Base-by-base conservation (phyloP, 2,329 filamentous ascomycete species). In the Tothia fuscella region DNA sequence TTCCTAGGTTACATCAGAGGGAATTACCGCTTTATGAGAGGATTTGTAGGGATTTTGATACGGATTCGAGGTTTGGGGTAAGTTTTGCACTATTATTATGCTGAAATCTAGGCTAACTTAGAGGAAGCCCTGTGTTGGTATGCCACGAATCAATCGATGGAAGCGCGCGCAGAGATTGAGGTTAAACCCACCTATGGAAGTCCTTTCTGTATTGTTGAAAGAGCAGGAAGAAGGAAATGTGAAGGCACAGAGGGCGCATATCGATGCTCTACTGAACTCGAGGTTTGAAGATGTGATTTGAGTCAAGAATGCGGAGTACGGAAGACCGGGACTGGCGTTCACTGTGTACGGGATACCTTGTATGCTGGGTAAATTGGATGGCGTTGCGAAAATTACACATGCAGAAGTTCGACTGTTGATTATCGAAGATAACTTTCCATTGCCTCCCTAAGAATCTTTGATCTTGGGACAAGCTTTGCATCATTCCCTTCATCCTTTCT, bases 51-150 rank as follows among this genome's bases (percentile, higher is more conserved):
- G 84, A 94, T 58, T 98, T 91, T 62, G 91, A 98, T 58, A 81
- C 93, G 50, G 91, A 80, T 55, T 84, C 75, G 46, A 84, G 94
- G 54, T 98, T 84, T 59, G 91, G 91, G 43, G 87, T 93, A 76
- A 67, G 83, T 31, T 31, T n/a, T 32, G 30, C 25, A 34, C 16
- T 40, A 13, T 22, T 28, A 25, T n/a, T 40, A 24, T 34, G n/a
- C 25, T 30, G 24, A 14, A 3, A 32, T 33, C 24, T 17, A 20
- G 2, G 2, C 7, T 41, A n/a, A 34, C 22, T 38, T 17, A 25
- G 9, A 22, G 3, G 6, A 22, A 93, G 85, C 91, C 91, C 2
- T 93, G 85, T 55, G 82, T 94, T 41, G 91, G 91, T 6, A 85
- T 89, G 40, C 65, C 78, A 28, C 78, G 91, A 36, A 65, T 82